phyloP scores from a whole-genome alignment of 306 rosid genomes.

The Trifolium repens region DNA sequence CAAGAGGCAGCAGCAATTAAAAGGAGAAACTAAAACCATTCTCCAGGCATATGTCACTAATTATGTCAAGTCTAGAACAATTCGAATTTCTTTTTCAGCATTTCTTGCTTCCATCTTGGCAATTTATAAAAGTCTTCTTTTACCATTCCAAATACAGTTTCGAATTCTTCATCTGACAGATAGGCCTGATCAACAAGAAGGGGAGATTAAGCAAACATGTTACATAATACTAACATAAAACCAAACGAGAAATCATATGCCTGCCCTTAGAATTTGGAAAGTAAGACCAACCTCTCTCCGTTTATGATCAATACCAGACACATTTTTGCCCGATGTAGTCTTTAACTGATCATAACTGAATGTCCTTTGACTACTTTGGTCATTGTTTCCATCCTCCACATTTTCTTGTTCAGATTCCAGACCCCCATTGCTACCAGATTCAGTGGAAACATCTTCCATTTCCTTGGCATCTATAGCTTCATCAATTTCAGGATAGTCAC shows the following conservation, averaged over 20 bases:
- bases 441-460: conserved; percentile 53
- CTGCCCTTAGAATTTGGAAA: conserved; percentile 10
- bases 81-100: conserved; percentile 82
- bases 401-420: conserved; percentile 61
- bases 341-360: conserved; percentile 78
- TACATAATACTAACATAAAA: conserved; percentile 20
- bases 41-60: conserved; percentile 49
- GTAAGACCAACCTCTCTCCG: conserved; percentile 76
- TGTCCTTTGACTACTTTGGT: conserved; percentile 36
- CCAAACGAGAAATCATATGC: conserved; percentile 11
- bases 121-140: conserved; percentile 78
- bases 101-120: conserved; percentile 95
- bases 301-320: conserved; percentile 73
- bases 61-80: conserved; percentile 60
- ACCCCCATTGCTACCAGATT: conserved; percentile 50
- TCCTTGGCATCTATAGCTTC: conserved; percentile 70
- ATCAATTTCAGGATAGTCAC: conserved; percentile 52
- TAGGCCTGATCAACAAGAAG: conserved; percentile 62
- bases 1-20: conserved; percentile 54
- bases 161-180: conserved; percentile 82
- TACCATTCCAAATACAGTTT: conserved; percentile 63
- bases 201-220: conserved; percentile 20
- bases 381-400: conserved; percentile 44
- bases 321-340: conserved; percentile 62
- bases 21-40: conserved; percentile 55